Evolutionary conservation across 2,329 filamentous ascomycete genomes (phyloP), one percentile per base, ranked within the genome.

Genomic region (Sporothrix dimorphospora): DNA sequence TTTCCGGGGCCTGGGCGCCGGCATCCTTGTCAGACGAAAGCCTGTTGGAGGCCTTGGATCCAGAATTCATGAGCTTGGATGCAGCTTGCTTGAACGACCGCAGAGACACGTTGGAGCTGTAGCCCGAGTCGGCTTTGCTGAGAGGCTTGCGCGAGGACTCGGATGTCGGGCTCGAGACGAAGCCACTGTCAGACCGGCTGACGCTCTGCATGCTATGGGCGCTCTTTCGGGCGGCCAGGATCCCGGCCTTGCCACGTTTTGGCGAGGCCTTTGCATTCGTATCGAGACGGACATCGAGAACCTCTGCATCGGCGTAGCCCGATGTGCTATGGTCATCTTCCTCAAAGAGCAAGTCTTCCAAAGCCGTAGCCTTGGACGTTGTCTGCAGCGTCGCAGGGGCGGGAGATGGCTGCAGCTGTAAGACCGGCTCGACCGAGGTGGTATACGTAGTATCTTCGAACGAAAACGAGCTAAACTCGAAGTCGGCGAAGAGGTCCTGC

Each of bases 91-190:
- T 81, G n/a, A 86, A 82, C 0, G 88, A 89, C 51, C 85, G 83
- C 21, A 89, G 78, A 14, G 88, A 90, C 4, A 87, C 81, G 75
- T 86, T 89, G 8, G 88, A 90, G 76, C 87, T 87, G 76, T 90
- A 90, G 19, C 88, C 88, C 34, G 87, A 90, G 76, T 90, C 88
- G 51, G 86, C 84, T 74, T 89, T 89, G 42, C 85, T 83, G n/a
- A 88, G 79, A 5, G 84, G 79, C 71, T 83, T 85, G 19, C 80
- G 80, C 0, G 83, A 81, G 16, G 75, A 79, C 67, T 84, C 82
- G 4, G 82, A 83, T 1, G 81, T 81, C 4, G 84, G 83, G 70
- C 82, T 85, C 1, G 84, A 83, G 38, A 83, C 79, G 59, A 87
- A 82, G 2, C 85, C 87, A 73, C 86, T 88, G 72, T 88, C 86